Base-by-base conservation (phyloP, 306 rosid species). In the Cicer judaicum region DNA sequence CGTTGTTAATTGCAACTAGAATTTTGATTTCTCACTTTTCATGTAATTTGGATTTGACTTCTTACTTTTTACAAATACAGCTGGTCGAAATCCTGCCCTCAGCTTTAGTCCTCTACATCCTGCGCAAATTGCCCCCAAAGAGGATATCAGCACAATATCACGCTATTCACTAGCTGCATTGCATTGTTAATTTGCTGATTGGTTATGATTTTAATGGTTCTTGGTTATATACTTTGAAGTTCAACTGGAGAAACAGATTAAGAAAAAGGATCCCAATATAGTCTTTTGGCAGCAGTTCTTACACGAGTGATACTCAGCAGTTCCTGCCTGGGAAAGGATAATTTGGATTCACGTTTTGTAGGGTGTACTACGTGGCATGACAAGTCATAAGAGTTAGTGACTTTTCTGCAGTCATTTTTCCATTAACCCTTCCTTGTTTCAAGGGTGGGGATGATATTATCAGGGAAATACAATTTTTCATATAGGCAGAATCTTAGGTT, bases 81-180 rank as follows among this genome's bases (percentile, higher is more conserved):
- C 76, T 92, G 83, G 99, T 94, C 57, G 99, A 94, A 87, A 70
- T 94, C 72, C 84, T 94, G 53, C 99, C 99, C 80, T 94, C 99
- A 21, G 97, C 96, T 24, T 84, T 94, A 36, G 97, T 94, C 46
- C 96, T 94, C 57, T 94, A 78, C 85, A 92, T 94, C 82, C 80
- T 94, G 77, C 95, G 99, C 71, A 88, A 88, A 83, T 83, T 94
- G 85, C 99, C 99, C 9, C 97, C 96, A 8, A 94, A 84, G 91
- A 88, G 99, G 79, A 81, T 92, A 84, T 94, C 99, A 39, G 96
- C 93, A 8, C 97, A 89, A 69, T 86, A 94, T 79, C 97, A 94
- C 68, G 83, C 97, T 46, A 90, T 94, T 70, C 87, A 86, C 49
- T 94, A 83, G 83, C 77, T 16, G 38, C 24, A 24, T 50, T 64